These are phyloP conservation scores for Cubamyces sp. DNA, from an alignment of 768 basidiomycete genomes.

Conservation along the genomic window DNA sequence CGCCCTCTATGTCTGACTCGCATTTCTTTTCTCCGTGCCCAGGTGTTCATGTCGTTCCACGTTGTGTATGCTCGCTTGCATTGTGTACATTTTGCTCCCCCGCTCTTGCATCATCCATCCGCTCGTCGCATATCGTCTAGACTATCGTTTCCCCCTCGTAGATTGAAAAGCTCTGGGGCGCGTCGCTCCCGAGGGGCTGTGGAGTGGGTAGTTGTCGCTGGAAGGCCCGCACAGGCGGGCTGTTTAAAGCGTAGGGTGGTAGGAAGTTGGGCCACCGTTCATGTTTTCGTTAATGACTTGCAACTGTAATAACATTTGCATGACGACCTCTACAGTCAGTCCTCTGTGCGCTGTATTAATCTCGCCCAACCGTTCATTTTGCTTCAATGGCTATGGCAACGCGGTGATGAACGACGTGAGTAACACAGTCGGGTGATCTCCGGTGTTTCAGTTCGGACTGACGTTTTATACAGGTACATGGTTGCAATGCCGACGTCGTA, in stretches of 20 bases:
- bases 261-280: conserved; percentile 8
- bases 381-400: no score
- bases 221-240: conserved; percentile 2
- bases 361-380: no score
- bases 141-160: conserved; percentile 4
- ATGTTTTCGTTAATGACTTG: conserved; percentile 19
- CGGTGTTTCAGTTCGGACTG: no score
- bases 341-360: no score
- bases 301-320: conserved; percentile 20
- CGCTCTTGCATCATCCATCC: conserved; percentile 12
- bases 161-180: conserved; percentile 10
- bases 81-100: conserved; percentile 16
- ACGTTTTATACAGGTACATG: no score
- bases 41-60: background rate
- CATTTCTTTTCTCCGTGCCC: background rate
- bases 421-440: no score
- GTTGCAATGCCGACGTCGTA: no score
- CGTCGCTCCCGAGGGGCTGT: background rate
- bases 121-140: conserved; percentile 16
- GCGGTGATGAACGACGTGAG: no score
- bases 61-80: conserved; percentile 17
- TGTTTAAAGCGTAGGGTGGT: background rate
- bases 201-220: background rate
- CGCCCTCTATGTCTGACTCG: background rate
- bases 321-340: conserved; percentile 3